phyloP scores from a whole-genome alignment of 73 alveolate genomes.

The Symbiodinium natans region DNA sequence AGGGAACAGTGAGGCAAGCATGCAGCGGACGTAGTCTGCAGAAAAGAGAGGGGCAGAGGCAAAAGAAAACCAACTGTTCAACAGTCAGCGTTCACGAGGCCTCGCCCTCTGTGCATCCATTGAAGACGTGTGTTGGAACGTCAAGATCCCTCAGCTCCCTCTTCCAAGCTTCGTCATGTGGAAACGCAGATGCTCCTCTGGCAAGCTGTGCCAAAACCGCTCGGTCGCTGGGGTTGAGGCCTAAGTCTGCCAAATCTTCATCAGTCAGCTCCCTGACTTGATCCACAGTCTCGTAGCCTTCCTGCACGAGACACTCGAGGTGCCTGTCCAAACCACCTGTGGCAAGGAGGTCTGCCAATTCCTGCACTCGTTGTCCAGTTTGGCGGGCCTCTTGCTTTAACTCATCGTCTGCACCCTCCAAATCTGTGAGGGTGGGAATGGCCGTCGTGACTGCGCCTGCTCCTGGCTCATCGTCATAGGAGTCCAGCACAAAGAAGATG shows the following conservation, averaged over 20 bases:
- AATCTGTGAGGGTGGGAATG: no score
- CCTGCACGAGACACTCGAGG: no score
- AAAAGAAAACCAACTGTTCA: no score
- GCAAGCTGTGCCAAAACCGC: neutral
- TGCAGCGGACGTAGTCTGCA: no score
- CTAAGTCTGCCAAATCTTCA: neutral
- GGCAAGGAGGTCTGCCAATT: neutral
- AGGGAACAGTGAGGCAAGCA: no score
- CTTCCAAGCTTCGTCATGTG: neutral
- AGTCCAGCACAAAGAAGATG: neutral
- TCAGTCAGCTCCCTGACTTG: conserved; percentile 1
- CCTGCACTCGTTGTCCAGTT: neutral
- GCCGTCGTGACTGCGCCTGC: no score
- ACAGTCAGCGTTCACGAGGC: no score
- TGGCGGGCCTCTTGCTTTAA: neutral
- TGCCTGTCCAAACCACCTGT: no score
- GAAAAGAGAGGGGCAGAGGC: no score
- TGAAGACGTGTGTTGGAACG: neutral
- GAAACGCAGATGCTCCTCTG: neutral
- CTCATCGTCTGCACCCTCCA: no score
- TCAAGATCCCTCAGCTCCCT: neutral
- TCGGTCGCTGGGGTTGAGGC: neutral
- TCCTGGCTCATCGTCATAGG: neutral
- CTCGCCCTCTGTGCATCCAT: neutral
- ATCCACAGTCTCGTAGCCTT: no score